Evolutionary conservation across 768 basidiomycete species (phyloP).

Genomic region (Erythrobasidium yunnanense): DNA sequence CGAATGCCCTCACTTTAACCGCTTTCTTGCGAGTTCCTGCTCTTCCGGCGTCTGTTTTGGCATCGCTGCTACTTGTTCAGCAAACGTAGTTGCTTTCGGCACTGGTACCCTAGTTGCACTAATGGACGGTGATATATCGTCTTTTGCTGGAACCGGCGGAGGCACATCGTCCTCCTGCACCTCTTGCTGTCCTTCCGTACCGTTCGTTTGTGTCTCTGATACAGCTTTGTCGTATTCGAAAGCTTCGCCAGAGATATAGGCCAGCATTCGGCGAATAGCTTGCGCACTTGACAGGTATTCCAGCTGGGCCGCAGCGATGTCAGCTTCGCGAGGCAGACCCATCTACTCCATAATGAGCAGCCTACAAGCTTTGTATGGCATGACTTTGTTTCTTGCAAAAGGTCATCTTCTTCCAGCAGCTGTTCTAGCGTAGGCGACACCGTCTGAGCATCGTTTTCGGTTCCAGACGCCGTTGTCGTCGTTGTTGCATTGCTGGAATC

Average conservation of each 20-base stretch:
- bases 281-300: constrained; percentile 21
- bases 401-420: constrained; percentile 32
- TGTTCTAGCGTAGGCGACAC: constrained; percentile 27
- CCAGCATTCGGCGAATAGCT: constrained; percentile 16
- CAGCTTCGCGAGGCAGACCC: background rate
- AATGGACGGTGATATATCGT: too few species aligned
- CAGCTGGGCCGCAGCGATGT: constrained; percentile 7
- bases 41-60: background rate
- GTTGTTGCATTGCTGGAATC: background rate
- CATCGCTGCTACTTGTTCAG: background rate
- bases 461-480: background rate
- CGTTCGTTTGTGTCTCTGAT: too few species aligned
- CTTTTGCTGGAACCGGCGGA: too few species aligned
- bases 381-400: constrained; percentile 28
- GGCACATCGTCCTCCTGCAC: too few species aligned
- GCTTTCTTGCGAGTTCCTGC: constrained; percentile 16
- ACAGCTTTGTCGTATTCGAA: constrained; percentile 10
- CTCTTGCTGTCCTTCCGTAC: too few species aligned
- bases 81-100: background rate
- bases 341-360: background rate
- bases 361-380: constrained; percentile 27
- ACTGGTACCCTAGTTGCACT: background rate
- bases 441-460: too few species aligned
- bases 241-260: constrained; percentile 26
- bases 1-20: constrained; percentile 13